These are phyloP conservation scores for Stereum hirsutum DNA, from an alignment of 1,284 basidiomycete genomes.

Conservation along the genomic window DNA sequence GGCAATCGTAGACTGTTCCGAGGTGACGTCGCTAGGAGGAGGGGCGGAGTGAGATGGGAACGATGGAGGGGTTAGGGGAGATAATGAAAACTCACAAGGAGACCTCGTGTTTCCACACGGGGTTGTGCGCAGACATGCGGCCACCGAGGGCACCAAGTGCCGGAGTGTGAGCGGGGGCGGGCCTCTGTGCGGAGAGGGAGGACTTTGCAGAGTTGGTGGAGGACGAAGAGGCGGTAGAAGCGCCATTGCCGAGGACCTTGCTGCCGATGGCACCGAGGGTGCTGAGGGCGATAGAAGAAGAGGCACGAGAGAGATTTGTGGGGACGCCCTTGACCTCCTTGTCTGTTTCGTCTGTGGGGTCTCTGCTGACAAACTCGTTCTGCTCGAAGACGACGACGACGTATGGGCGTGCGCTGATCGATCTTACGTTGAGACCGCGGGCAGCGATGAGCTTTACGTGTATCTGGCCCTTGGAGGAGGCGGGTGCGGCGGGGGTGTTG, in stretches of 20 bases:
- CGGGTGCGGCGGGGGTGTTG: conserved; percentile 17
- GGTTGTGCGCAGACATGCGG: conserved; percentile 71
- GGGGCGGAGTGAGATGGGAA: not conserved
- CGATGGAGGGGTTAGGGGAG: conserved; percentile 4
- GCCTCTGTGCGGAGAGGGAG: conserved; percentile 14
- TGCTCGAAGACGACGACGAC: conserved; percentile 98
- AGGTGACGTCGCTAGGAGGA: conserved; percentile 82
- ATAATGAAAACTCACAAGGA: conserved; percentile 64
- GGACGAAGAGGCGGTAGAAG: conserved; percentile 28
- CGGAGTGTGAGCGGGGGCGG: conserved; percentile 21
- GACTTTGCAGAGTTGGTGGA: conserved; percentile 13
- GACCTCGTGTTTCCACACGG: conserved; percentile 98
- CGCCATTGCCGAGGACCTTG: conserved; percentile 32
- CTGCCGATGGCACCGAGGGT: conserved; percentile 63
- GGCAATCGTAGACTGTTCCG: conserved; percentile 76
- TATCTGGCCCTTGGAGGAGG: conserved; percentile 80
- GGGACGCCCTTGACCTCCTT: conserved; percentile 81
- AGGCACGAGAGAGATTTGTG: conserved; percentile 47
- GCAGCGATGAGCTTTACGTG: conserved; percentile 95
- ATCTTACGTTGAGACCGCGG: conserved; percentile 72
- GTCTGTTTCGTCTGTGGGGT: conserved; percentile 81
- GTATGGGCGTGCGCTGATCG: conserved; percentile 73
- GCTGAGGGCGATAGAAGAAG: conserved; percentile 53
- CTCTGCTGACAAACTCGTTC: conserved; percentile 94
- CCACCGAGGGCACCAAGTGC: conserved; percentile 47